Conservation (phyloP, 2,329 filamentous ascomycete genomes). For the Penicillium palitans region DNA sequence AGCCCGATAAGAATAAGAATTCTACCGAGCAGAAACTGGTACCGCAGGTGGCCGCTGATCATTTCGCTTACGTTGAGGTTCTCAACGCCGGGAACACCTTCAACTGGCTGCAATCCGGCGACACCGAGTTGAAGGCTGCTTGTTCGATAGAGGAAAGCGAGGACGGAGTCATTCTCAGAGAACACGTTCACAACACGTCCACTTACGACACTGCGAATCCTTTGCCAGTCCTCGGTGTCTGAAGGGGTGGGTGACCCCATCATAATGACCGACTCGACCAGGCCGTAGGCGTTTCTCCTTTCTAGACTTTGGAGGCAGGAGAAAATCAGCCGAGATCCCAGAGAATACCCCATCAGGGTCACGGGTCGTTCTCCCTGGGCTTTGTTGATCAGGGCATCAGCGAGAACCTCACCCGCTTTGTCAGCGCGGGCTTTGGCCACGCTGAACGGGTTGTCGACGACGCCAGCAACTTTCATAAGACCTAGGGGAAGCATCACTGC, state of each 20-base stretch:
- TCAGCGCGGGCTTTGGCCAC: constrained; percentile 74
- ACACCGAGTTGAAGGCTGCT: constrained; percentile 80
- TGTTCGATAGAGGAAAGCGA: constrained; percentile 83
- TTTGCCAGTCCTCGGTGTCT: constrained; percentile 69
- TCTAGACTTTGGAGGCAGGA: constrained; percentile 76
- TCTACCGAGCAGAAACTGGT: constrained; percentile 65
- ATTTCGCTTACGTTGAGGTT: constrained; percentile 67
- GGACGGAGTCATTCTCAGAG: constrained; percentile 81
- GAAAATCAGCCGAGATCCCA: constrained; percentile 80
- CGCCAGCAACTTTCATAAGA: constrained; percentile 64
- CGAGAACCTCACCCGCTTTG: constrained; percentile 76
- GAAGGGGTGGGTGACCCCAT: constrained; percentile 80
- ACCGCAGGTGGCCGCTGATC: constrained; percentile 68
- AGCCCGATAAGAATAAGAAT: constrained; percentile 68
- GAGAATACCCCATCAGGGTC: constrained; percentile 76
- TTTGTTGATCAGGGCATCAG: constrained; percentile 77
- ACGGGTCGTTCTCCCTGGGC: constrained; percentile 81
- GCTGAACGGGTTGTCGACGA: constrained; percentile 79
- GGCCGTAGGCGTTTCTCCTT: constrained; percentile 74
- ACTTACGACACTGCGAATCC: constrained; percentile 73
- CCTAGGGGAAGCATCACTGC: constrained; percentile 70
- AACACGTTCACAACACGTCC: constrained; percentile 86
- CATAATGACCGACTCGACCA: constrained; percentile 79
- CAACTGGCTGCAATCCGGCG: constrained; percentile 75
- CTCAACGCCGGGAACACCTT: constrained; percentile 55